Percentiles rank a stretch among this genome's conserved stretches.
Evolutionary conservation across 2,329 filamentous ascomycete genomes (phyloP).

Genomic region (Blumeriella jaapii): DNA sequence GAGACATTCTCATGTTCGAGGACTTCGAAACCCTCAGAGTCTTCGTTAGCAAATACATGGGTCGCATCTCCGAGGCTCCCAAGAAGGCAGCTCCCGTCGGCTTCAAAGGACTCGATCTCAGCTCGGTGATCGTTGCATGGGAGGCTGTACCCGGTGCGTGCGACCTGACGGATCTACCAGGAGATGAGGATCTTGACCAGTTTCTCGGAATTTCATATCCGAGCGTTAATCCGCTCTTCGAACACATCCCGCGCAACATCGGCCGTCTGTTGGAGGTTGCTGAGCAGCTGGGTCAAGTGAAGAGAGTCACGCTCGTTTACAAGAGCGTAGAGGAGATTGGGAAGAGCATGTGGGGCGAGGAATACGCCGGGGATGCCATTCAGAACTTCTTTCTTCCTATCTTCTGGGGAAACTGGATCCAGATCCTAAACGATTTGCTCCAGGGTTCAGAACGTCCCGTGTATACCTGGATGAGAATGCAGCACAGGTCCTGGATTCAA

Average conservation of each 20-base stretch:
- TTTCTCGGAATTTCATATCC: neutral
- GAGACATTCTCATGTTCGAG: neutral
- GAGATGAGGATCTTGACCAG: neutral
- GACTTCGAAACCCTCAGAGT: neutral
- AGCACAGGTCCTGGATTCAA: no score
- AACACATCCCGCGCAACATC: neutral
- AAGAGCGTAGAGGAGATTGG: no score
- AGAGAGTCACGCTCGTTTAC: neutral
- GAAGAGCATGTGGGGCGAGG: no score
- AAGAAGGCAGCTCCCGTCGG: neutral
- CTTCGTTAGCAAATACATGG: neutral
- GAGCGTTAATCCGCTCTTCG: neutral
- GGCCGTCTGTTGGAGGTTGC: neutral
- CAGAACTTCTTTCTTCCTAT: no score
- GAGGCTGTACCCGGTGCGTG: neutral
- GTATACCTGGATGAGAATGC: no score
- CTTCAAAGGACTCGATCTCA: neutral
- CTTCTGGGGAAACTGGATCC: no score
- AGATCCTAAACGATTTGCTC: no score
- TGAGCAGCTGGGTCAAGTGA: neutral
- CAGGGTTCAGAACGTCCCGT: no score
- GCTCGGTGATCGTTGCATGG: neutral
- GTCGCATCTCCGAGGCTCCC: neutral
- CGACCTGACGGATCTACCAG: neutral
- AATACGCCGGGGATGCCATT: no score